Evolutionary conservation across 2,329 filamentous ascomycete genomes (phyloP).

Genomic region (Cytospora piceae): DNA sequence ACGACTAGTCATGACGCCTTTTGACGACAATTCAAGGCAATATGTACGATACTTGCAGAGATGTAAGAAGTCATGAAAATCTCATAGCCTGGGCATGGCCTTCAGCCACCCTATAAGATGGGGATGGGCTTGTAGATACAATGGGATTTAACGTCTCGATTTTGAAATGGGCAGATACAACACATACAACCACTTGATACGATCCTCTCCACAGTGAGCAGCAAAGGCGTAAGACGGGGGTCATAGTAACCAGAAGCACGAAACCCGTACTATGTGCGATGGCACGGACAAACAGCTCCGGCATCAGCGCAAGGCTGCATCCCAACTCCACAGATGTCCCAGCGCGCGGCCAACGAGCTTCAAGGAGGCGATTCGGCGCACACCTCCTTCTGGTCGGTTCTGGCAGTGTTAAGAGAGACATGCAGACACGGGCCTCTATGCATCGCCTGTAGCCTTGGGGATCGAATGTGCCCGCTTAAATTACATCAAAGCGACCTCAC

Average conservation of each 20-base stretch:
- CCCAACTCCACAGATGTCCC: neutral
- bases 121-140: neutral
- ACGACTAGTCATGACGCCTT: neutral
- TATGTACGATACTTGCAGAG: neutral
- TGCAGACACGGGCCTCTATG: neutral
- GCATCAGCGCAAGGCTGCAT: neutral
- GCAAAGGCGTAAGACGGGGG: neutral
- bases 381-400: neutral
- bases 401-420: neutral
- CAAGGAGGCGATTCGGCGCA: neutral
- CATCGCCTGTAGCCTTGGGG: neutral
- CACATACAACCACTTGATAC: neutral
- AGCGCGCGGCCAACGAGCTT: neutral
- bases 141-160: neutral
- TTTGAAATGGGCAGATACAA: neutral
- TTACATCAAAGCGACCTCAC: conserved; percentile 25
- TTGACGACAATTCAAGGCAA: neutral
- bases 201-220: neutral
- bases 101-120: neutral
- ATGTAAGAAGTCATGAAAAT: neutral
- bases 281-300: conserved; percentile 17
- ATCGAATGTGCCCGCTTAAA: conserved; percentile 10
- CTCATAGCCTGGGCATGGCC: neutral
- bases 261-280: neutral
- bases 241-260: neutral